Conservation (phyloP, 306 rosid genomes). For the Prunus mira region DNA sequence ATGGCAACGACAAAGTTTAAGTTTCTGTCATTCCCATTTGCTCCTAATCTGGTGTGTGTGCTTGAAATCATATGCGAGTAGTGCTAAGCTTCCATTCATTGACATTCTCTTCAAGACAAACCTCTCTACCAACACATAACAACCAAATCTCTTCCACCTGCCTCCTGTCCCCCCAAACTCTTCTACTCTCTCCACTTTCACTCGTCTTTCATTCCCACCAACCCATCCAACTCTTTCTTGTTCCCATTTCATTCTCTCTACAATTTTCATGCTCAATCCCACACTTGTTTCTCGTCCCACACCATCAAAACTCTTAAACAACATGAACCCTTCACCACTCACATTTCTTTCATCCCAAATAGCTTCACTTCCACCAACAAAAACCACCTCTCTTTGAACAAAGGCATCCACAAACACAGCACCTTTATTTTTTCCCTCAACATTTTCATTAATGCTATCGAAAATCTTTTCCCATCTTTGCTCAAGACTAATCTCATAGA, state of each 20-base stretch:
- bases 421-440: neutral
- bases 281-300: slow-evolving; percentile 31
- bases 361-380: slow-evolving; percentile 31
- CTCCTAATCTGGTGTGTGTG: slow-evolving; percentile 40
- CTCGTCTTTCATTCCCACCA: slow-evolving; percentile 32
- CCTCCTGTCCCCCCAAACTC: slow-evolving; percentile 35
- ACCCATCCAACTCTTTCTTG: slow-evolving; percentile 33
- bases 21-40: slow-evolving; percentile 42
- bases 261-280: slow-evolving; percentile 47
- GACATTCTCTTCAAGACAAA: slow-evolving; percentile 38
- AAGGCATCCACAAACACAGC: slow-evolving; percentile 36
- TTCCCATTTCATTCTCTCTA: slow-evolving; percentile 65
- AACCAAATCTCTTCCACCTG: slow-evolving; percentile 37
- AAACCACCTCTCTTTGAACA: slow-evolving; percentile 41
- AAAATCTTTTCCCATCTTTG: slow-evolving; percentile 59
- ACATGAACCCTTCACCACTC: slow-evolving; percentile 25
- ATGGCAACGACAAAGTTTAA: too few species aligned
- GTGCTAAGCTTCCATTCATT: slow-evolving; percentile 31
- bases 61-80: slow-evolving; percentile 37
- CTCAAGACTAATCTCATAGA: slow-evolving; percentile 56
- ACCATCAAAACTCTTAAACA: slow-evolving; percentile 37
- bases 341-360: slow-evolving; percentile 10
- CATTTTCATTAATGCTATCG: slow-evolving; percentile 19
- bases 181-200: slow-evolving; percentile 41
- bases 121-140: slow-evolving; percentile 49